Evolutionary conservation across 164 flowering plant genomes (phyloP).

Genomic region (Malania oleifera): DNA sequence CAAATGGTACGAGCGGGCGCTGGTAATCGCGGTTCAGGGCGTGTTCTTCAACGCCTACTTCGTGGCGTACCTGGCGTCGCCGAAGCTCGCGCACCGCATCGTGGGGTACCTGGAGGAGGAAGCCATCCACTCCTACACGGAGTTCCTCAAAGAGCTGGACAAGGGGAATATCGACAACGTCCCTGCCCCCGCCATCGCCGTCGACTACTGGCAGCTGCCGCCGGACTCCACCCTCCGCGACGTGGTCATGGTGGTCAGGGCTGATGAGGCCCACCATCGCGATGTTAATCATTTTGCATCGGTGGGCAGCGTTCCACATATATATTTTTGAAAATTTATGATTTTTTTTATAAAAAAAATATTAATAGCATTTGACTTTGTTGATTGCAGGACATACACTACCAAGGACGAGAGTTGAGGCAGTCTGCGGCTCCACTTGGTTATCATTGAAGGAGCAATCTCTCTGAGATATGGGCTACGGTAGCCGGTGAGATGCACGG

Average conservation of each 20-base stretch:
- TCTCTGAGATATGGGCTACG: no score
- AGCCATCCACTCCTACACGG: constrained; percentile 72
- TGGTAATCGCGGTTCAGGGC: constrained; percentile 60
- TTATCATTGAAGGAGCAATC: constrained; percentile 40
- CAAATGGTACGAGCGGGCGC: constrained; percentile 67
- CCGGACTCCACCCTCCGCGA: constrained; percentile 33
- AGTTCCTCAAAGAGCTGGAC: constrained; percentile 68
- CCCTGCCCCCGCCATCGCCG: constrained; percentile 55
- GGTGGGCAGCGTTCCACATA: constrained; percentile 16
- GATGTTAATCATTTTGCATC: constrained; percentile 54
- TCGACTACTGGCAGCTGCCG: constrained; percentile 41
- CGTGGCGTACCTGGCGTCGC: constrained; percentile 46
- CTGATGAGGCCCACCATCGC: constrained; percentile 52
- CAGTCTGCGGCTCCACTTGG: constrained; percentile 61
- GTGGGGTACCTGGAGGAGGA: constrained; percentile 77
- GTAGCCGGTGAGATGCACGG: no score
- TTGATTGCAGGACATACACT: constrained; percentile 51
- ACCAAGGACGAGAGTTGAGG: constrained; percentile 48
- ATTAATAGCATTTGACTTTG: background rate
- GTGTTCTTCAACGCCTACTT: constrained; percentile 78
- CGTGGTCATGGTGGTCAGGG: constrained; percentile 39
- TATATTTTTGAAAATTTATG: background rate
- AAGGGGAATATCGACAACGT: constrained; percentile 61
- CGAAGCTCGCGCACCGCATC: constrained; percentile 63
- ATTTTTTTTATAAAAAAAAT: no score